A percentile compares a stretch with the other conserved stretches of the same genome.
These are phyloP conservation scores for Ascochyta koolunga DNA, from an alignment of 2,329 filamentous ascomycete species.

Conservation along the genomic window DNA sequence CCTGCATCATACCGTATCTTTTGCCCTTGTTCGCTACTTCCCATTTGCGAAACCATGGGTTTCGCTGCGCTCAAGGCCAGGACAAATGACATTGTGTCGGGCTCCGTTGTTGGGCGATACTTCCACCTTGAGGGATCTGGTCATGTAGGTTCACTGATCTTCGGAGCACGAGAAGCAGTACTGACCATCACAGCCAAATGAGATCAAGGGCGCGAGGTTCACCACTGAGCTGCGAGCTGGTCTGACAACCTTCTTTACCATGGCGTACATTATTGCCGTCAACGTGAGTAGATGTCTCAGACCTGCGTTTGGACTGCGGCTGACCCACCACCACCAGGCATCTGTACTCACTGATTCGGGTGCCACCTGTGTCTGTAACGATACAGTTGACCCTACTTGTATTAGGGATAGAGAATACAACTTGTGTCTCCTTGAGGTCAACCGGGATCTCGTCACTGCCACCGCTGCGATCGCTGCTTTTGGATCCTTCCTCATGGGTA, in stretches of 20 bases:
- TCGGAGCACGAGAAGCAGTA: constrained; percentile 1
- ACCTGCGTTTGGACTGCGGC: constrained; percentile 33
- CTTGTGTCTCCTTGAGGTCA: constrained; percentile 67
- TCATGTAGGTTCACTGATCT: constrained; percentile 65
- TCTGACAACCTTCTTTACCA: constrained; percentile 68
- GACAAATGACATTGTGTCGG: constrained; percentile 41
- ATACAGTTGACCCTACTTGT: constrained; percentile 58
- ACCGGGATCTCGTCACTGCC: constrained; percentile 80
- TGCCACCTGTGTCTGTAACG: constrained; percentile 76
- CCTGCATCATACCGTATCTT: constrained; percentile 6
- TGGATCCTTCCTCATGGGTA: constrained; percentile 78
- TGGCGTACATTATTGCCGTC: constrained; percentile 66
- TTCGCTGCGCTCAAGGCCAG: constrained; percentile 20
- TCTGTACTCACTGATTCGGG: constrained; percentile 74
- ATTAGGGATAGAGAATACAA: constrained; percentile 63
- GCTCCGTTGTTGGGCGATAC: constrained; percentile 44
- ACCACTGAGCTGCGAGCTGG: constrained; percentile 84
- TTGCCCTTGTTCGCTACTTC: constrained; percentile 1
- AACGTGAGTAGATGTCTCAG: constrained; percentile 53
- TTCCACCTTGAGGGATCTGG: constrained; percentile 84
- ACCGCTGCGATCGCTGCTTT: constrained; percentile 85
- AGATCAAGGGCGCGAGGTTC: constrained; percentile 77
- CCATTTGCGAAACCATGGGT: constrained; percentile 12
- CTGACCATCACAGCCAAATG: constrained; percentile 60
- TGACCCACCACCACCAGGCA: constrained; percentile 23